Base-by-base conservation (phyloP, 2,329 filamentous ascomycete genomes). In the Ceratocystis huliohia region DNA sequence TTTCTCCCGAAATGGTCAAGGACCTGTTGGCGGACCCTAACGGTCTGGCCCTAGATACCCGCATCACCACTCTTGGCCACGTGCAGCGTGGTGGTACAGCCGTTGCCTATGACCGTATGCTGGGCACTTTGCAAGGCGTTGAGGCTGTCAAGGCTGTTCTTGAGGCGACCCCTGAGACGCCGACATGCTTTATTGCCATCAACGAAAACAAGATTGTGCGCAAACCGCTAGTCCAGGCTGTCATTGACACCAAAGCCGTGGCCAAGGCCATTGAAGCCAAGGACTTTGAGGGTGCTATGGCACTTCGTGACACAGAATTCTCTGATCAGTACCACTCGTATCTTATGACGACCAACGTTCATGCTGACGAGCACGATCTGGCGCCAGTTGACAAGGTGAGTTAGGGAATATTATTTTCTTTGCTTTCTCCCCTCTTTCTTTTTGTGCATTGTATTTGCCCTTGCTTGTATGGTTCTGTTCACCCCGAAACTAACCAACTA, bases 121-220 rank as follows among this genome's bases (percentile, higher is more conserved):
- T 99, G 61, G 87, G 88, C 5, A 99, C 94, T 0, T 79, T 97
- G 45, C 94, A 99, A 74, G 94, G 92, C 72, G 91, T 96, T 2
- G 92, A 96, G 76, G 93, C 92, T 28, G 92, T 97, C 73, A 91
- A 89, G 72, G 92, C 93, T 25, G 90, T 96, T 20, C 81, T 96
- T 33, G 90, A 96, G 70, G 89, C 91, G 63, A 95, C 86, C 0
- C 91, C 94, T 8, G 88, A 94, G 56, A 93, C 89, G 0, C 89
- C 91, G 66, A 96, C 91, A 62, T 93, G 91, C 67, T 92, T 99
- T 73, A 97, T 99, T 74, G 92, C 91, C 71, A 92, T 99, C 71
- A 92, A 88, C 70, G 94, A 99, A 80, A 97, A 97, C 82, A 96
- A 99, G 79, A 97, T 99, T 74, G 86, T 91, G 70, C 85, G 92